Percentiles rank a stretch among this genome's conserved stretches.
Conservation (phyloP, 2,329 filamentous ascomycete species). For the Penicillium sp. region DNA sequence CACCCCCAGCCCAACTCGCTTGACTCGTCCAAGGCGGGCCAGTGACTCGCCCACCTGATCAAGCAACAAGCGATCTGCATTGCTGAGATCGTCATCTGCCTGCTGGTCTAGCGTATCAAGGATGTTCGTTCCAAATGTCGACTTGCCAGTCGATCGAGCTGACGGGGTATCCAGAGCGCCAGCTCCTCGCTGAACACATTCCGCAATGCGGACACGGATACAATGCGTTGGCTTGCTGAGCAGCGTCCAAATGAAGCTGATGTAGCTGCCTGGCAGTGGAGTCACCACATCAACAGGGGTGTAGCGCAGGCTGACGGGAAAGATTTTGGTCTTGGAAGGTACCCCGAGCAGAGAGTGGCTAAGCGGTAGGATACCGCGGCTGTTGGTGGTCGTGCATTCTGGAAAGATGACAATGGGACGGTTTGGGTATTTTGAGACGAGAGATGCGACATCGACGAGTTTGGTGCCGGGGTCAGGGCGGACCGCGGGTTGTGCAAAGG, state of each 20-base stretch:
- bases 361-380: constrained; percentile 83
- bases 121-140: constrained; percentile 50
- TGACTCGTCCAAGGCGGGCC: constrained; percentile 83
- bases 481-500: constrained; percentile 65
- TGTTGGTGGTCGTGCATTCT: constrained; percentile 93
- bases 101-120: constrained; percentile 50
- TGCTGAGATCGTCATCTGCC: constrained; percentile 40
- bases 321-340: constrained; percentile 73
- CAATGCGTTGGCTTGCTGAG: constrained; percentile 84
- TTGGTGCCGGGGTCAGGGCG: constrained; percentile 51
- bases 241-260: constrained; percentile 81
- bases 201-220: constrained; percentile 88
- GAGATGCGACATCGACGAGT: constrained; percentile 64
- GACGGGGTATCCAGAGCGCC: constrained; percentile 25
- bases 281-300: constrained; percentile 88
- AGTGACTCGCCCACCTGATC: constrained; percentile 83
- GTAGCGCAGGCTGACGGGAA: constrained; percentile 88
- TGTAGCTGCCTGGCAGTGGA: constrained; percentile 75
- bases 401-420: constrained; percentile 86
- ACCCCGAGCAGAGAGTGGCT: constrained; percentile 75
- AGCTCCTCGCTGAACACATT: constrained; percentile 58
- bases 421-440: constrained; percentile 70
- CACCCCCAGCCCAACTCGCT: constrained; percentile 82
- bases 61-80: constrained; percentile 70
- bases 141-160: constrained; percentile 27